Conservation (phyloP, 108 stramenopile genomes). For the Stephanodiscus triporus region DNA sequence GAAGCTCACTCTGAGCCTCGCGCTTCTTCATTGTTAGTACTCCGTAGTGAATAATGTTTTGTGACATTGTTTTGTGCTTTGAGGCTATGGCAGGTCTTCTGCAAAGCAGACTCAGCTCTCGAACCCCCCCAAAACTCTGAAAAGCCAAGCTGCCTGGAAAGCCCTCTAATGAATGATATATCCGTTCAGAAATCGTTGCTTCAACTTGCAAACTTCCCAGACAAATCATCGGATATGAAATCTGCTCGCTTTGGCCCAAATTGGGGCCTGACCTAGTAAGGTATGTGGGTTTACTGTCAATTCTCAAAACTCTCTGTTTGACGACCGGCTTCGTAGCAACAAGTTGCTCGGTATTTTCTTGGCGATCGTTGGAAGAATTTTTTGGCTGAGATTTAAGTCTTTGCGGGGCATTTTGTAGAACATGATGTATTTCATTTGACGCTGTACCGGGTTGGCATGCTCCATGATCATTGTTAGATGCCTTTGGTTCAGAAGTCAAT, state of each 20-base stretch:
- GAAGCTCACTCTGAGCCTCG: conserved; percentile 33
- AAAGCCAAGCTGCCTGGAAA: conserved; percentile 16
- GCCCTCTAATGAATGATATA: conserved; percentile 26
- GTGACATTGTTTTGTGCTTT: conserved; percentile 23
- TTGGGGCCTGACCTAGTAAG: neutral
- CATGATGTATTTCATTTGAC: neutral
- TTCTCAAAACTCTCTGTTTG: neutral
- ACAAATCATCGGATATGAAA: conserved; percentile 39
- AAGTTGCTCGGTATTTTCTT: neutral
- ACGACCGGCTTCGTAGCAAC: neutral
- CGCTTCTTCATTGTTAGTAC: conserved; percentile 28
- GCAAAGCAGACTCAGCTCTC: conserved; percentile 24
- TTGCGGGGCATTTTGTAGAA: neutral
- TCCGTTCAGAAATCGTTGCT: conserved; percentile 28
- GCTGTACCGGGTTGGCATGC: neutral
- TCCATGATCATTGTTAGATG: neutral
- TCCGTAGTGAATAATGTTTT: conserved; percentile 36
- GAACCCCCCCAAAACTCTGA: conserved; percentile 9
- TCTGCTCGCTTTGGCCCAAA: conserved; percentile 12
- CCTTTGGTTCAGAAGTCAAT: neutral
- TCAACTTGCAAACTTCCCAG: conserved; percentile 42
- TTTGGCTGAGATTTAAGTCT: neutral
- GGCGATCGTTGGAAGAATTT: neutral
- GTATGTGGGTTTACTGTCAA: neutral
- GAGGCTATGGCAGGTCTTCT: conserved; percentile 6